Evolutionary conservation across 768 basidiomycete species (phyloP).

Genomic region (Royoungia palumana): DNA sequence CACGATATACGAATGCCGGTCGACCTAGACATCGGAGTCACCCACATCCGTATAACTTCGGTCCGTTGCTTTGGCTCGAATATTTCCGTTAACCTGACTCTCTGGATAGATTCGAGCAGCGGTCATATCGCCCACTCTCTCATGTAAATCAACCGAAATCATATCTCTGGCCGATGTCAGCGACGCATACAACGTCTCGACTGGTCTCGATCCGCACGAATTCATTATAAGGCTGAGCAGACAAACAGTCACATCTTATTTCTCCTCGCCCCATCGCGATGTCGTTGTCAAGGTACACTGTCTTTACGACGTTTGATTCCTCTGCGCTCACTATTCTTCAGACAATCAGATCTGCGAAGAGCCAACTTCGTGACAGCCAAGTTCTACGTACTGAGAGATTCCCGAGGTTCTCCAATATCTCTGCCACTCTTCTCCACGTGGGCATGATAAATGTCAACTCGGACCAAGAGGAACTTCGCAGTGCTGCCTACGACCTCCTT

Average conservation of each 20-base stretch:
- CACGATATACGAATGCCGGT: conserved; percentile 73
- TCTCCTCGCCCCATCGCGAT: conserved; percentile 69
- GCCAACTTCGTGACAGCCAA: conserved; percentile 56
- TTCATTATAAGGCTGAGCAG: conserved; percentile 76
- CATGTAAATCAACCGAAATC: conserved; percentile 79
- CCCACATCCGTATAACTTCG: conserved; percentile 75
- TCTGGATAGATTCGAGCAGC: conserved; percentile 59
- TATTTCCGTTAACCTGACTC: conserved; percentile 3
- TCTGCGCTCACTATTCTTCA: conserved; percentile 25
- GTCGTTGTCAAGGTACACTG: conserved; percentile 63
- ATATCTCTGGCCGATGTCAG: conserved; percentile 78
- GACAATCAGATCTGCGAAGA: conserved; percentile 76
- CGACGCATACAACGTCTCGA: conserved; percentile 80
- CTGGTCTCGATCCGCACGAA: conserved; percentile 71
- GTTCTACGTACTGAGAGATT: conserved; percentile 57
- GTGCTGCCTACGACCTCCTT: conserved; percentile 76
- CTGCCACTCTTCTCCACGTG: conserved; percentile 82
- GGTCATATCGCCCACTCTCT: conserved; percentile 61
- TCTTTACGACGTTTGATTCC: not conserved
- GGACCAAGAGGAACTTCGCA: conserved; percentile 72
- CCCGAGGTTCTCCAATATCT: conserved; percentile 78
- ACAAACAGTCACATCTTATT: conserved; percentile 71
- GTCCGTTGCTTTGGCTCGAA: conserved; percentile 39
- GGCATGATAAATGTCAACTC: conserved; percentile 76
- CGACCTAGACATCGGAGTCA: conserved; percentile 57